Evolutionary conservation across 2,329 filamentous ascomycete species (phyloP).

Genomic region (Talaromyces rugulosus): DNA sequence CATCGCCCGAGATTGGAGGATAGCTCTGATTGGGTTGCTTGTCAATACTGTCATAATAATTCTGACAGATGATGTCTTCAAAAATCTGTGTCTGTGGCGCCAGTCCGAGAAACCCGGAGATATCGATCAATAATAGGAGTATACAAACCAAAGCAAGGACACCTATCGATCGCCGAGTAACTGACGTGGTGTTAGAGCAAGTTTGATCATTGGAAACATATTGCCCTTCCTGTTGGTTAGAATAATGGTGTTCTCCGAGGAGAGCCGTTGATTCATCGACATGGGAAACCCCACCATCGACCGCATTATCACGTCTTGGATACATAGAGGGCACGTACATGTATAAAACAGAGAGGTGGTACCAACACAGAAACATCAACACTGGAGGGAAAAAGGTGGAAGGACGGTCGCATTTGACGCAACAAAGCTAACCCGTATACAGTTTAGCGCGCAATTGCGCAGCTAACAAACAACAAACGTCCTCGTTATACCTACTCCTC

Average conservation of each 20-base stretch:
- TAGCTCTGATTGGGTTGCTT: neutral
- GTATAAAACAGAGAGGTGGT: neutral
- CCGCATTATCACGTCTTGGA: neutral
- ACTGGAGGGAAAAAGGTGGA: neutral
- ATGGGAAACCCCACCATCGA: neutral
- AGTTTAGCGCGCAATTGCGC: neutral
- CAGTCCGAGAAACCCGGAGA: constrained; percentile 19
- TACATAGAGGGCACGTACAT: neutral
- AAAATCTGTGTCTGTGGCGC: constrained; percentile 26
- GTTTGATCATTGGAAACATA: neutral
- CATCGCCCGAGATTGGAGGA: constrained; percentile 2
- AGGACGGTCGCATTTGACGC: neutral
- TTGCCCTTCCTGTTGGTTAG: neutral
- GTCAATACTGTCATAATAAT: constrained; percentile 13
- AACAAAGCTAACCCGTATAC: neutral
- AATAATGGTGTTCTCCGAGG: neutral
- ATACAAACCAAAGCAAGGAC: constrained; percentile 4
- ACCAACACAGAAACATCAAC: neutral
- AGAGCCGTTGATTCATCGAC: neutral
- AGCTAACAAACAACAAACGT: too few relatives aligned
- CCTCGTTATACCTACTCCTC: too few relatives aligned
- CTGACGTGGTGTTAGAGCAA: neutral
- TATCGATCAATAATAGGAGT: constrained; percentile 13
- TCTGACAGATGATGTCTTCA: constrained; percentile 24
- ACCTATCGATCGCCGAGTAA: neutral